Conservation (phyloP, 2,329 filamentous ascomycete genomes). For the Pseudocercospora fuligena region DNA sequence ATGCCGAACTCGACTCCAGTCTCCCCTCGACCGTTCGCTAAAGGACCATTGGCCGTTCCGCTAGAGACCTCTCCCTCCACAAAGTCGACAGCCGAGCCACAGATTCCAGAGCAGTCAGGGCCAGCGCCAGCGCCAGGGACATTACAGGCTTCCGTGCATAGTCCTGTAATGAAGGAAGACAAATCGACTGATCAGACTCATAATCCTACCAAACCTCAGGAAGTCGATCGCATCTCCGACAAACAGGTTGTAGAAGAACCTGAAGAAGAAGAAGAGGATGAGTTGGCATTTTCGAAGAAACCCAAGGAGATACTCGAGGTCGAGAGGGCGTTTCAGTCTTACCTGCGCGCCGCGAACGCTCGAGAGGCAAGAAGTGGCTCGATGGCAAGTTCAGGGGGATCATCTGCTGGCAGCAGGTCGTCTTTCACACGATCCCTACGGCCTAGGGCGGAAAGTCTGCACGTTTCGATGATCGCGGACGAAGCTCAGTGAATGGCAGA, state of each 20-base stretch:
- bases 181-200: neutral
- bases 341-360: neutral
- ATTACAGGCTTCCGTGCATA: neutral
- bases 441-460: neutral
- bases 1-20: neutral
- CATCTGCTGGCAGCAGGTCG: neutral
- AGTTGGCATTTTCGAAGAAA: neutral
- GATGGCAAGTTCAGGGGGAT: neutral
- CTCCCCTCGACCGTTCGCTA: neutral
- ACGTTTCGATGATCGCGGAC: neutral
- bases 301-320: constrained; percentile 4
- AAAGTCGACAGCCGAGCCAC: neutral
- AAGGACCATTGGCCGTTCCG: neutral
- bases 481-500: neutral
- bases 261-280: neutral
- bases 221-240: constrained; percentile 1
- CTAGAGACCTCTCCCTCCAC: neutral
- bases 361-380: neutral
- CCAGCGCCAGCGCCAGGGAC: neutral
- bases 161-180: neutral
- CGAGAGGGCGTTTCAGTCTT: neutral
- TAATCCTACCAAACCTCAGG: neutral
- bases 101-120: neutral
- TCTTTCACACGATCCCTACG: neutral
- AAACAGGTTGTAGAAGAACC: neutral